phyloP scores from a whole-genome alignment of 78 protist genomes.

The Dictyostelium brefeldianum region DNA sequence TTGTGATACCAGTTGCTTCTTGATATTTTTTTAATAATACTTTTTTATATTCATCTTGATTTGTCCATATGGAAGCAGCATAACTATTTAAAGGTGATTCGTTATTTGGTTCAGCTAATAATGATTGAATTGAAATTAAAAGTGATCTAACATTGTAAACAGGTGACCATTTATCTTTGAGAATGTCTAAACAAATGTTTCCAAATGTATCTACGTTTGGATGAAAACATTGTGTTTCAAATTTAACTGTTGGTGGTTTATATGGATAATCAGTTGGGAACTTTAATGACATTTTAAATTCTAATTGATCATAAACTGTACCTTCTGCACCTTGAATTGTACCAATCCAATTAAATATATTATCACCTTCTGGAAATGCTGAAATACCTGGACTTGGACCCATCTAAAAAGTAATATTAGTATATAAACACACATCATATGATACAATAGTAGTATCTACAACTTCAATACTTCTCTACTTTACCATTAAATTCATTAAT shows the following conservation, averaged over 20 bases:
- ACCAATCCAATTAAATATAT: constrained; percentile 91
- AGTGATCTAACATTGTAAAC: constrained; percentile 89
- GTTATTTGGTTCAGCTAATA: constrained; percentile 96
- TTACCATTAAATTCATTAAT: constrained; percentile 77
- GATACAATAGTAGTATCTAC: neutral
- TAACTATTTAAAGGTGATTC: constrained; percentile 94
- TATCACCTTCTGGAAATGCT: constrained; percentile 91
- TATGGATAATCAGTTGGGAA: constrained; percentile 93
- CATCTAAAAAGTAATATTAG: constrained; percentile 57
- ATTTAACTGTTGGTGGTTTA: constrained; percentile 93
- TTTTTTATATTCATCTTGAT: constrained; percentile 82
- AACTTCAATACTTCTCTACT: no score
- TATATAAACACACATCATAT: no score
- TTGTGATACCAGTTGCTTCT: constrained; percentile 32
- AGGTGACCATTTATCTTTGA: constrained; percentile 97
- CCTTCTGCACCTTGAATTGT: constrained; percentile 89
- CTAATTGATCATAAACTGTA: constrained; percentile 92
- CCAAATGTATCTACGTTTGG: constrained; percentile 95
- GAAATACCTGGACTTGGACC: constrained; percentile 67
- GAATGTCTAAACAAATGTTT: constrained; percentile 94
- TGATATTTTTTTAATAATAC: constrained; percentile 72
- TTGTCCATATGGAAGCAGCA: constrained; percentile 95
- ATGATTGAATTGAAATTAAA: constrained; percentile 90
- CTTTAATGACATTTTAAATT: constrained; percentile 85
- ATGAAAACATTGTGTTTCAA: constrained; percentile 94